Evolutionary conservation across 208 protist genomes (phyloP).

Genomic region (Kentomonas sorsogonicus): DNA sequence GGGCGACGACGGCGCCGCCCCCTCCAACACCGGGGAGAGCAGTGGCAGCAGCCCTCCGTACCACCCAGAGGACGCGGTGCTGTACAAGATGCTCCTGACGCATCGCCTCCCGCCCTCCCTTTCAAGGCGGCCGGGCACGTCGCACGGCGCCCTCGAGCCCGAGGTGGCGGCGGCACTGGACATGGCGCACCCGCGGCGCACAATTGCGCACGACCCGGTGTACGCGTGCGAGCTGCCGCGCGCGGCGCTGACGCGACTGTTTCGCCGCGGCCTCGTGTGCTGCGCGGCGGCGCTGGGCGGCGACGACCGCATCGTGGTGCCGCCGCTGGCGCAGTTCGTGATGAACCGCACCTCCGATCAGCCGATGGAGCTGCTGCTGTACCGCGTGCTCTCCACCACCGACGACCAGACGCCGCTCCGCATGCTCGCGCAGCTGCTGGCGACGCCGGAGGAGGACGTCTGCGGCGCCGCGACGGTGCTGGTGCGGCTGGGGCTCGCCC

Average conservation of each 20-base stretch:
- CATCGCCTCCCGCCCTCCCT: too few species aligned
- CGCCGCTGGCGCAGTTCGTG: constrained; percentile 94
- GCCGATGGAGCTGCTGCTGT: constrained; percentile 94
- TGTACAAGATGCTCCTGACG: constrained; percentile 50
- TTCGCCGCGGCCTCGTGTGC: constrained; percentile 87
- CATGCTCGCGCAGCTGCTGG: constrained; percentile 88
- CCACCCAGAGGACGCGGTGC: constrained; percentile 31
- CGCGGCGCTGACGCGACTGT: constrained; percentile 47
- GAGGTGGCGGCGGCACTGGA: too few species aligned
- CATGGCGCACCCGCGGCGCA: constrained; percentile 19
- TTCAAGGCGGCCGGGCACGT: too few species aligned
- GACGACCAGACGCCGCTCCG: constrained; percentile 92
- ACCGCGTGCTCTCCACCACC: constrained; percentile 93
- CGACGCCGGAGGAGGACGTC: constrained; percentile 87
- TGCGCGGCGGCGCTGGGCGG: constrained; percentile 81
- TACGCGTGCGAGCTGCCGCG: constrained; percentile 58
- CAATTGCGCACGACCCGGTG: constrained; percentile 25
- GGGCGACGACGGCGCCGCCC: too few species aligned
- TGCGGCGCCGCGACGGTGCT: constrained; percentile 89
- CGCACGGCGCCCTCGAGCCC: too few species aligned
- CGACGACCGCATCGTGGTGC: constrained; percentile 87
- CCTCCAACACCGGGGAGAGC: too few species aligned
- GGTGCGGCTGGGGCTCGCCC: constrained; percentile 85
- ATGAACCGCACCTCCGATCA: constrained; percentile 96
- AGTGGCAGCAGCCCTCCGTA: too few species aligned